These are phyloP conservation scores for Xenosphaeropsis pyriputrescens DNA, from an alignment of 2,329 filamentous ascomycete genomes.

Conservation along the genomic window DNA sequence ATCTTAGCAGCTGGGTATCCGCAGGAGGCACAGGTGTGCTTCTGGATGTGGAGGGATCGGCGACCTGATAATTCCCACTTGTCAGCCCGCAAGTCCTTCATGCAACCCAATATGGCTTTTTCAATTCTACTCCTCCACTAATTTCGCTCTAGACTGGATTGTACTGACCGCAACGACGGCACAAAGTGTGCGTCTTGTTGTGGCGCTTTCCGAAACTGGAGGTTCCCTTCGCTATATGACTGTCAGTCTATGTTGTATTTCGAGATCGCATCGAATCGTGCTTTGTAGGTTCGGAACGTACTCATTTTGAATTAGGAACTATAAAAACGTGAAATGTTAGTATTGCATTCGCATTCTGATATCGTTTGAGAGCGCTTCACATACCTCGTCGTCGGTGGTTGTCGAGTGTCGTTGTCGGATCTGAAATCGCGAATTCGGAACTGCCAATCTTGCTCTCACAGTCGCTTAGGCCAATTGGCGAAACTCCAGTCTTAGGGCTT, in stretches of 20 bases:
- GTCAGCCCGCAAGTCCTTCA: conserved; percentile 9
- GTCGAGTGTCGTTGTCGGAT: too few species aligned
- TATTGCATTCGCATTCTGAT: too few species aligned
- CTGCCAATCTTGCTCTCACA: too few species aligned
- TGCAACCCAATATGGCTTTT: not conserved
- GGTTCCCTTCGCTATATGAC: conserved; percentile 17
- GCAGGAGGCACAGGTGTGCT: conserved; percentile 91
- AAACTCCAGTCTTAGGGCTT: too few species aligned
- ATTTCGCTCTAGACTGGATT: conserved; percentile 3
- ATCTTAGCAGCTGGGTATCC: conserved; percentile 96
- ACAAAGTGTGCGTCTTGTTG: conserved; percentile 21
- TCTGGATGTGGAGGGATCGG: conserved; percentile 98
- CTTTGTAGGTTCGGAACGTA: conserved; percentile 7
- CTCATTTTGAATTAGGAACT: conserved; percentile 17
- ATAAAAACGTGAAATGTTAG: too few species aligned
- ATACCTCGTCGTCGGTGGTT: too few species aligned
- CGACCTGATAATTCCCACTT: conserved; percentile 43
- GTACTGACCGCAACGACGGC: conserved; percentile 20
- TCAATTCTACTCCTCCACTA: conserved; percentile 12
- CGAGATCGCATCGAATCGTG: conserved; percentile 1
- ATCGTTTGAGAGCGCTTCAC: too few species aligned
- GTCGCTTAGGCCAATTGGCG: too few species aligned
- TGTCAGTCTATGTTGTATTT: conserved; percentile 7
- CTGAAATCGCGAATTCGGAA: too few species aligned
- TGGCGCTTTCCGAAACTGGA: conserved; percentile 18